These are phyloP conservation scores for Pseudopithomyces chartarum DNA, from an alignment of 2,329 filamentous ascomycete genomes.

Conservation along the genomic window DNA sequence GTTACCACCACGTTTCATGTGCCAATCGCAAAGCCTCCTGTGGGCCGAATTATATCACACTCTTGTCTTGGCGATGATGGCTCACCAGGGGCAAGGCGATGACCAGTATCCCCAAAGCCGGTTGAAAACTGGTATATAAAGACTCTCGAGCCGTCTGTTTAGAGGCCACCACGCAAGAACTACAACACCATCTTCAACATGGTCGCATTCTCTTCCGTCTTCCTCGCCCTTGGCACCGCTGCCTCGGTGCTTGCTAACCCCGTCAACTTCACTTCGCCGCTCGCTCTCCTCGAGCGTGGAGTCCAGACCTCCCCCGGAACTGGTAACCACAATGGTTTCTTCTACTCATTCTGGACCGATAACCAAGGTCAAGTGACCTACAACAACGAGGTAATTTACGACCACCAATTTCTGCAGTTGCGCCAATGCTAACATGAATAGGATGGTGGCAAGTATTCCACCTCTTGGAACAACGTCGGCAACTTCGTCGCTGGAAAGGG, in stretches of 20 bases:
- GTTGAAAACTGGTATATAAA: conserved; percentile 24
- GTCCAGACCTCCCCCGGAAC: conserved; percentile 26
- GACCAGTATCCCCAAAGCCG: conserved; percentile 9
- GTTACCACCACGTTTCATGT: conserved; percentile 6
- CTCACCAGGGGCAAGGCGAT: conserved; percentile 12
- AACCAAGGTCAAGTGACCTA: conserved; percentile 56
- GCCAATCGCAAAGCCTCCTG: conserved; percentile 19
- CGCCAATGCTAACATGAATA: conserved; percentile 9
- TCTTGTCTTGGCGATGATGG: conserved; percentile 5
- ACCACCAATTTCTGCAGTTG: background rate
- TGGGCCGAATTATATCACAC: conserved; percentile 15
- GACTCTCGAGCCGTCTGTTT: background rate
- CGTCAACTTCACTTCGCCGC: conserved; percentile 24
- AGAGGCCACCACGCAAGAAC: conserved; percentile 17
- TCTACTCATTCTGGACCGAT: conserved; percentile 63
- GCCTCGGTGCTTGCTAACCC: conserved; percentile 34
- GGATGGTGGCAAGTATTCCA: conserved; percentile 54
- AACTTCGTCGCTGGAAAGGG: conserved; percentile 65
- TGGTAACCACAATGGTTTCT: conserved; percentile 38
- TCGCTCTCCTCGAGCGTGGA: conserved; percentile 20
- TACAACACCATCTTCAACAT: conserved; percentile 21
- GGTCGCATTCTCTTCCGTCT: conserved; percentile 36
- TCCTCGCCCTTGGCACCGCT: conserved; percentile 33
- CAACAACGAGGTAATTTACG: conserved; percentile 52
- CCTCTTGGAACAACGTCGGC: conserved; percentile 56